These are phyloP conservation scores for Quercus suber DNA, from an alignment of 306 rosid species.

Conservation along the genomic window DNA sequence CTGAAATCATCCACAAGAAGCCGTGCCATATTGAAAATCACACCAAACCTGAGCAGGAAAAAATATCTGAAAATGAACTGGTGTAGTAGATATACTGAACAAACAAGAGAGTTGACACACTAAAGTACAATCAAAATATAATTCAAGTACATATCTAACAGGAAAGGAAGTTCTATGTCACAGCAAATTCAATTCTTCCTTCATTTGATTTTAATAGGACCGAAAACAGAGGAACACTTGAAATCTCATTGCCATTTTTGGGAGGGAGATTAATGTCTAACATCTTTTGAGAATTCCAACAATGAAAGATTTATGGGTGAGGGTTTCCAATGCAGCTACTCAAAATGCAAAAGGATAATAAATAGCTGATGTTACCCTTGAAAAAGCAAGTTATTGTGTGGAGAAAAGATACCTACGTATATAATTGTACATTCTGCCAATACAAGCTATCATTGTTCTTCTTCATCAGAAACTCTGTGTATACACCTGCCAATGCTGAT, in stretches of 20 bases:
- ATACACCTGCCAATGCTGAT: slow-evolving; percentile 93
- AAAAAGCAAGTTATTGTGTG: slow-evolving; percentile 5
- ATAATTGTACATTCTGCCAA: slow-evolving; percentile 96
- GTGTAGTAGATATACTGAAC: not conserved
- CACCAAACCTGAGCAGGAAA: slow-evolving; percentile 69
- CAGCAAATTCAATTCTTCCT: not conserved
- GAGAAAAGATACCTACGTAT: slow-evolving; percentile 71
- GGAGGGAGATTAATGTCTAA: not conserved
- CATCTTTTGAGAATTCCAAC: not conserved
- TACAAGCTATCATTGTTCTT: slow-evolving; percentile 90
- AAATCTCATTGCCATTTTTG: not conserved
- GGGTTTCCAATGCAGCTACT: not conserved
- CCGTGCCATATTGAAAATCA: slow-evolving; percentile 82
- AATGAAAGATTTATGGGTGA: not conserved
- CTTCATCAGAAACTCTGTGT: slow-evolving; percentile 96
- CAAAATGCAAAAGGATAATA: not conserved
- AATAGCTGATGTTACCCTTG: not conserved
- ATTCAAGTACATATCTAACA: not conserved
- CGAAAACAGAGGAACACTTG: not conserved
- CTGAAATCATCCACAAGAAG: slow-evolving; percentile 82
- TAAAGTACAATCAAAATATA: not conserved
- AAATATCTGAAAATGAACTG: not conserved
- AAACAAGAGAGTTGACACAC: not conserved
- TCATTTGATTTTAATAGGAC: not conserved
- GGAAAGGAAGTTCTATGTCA: not conserved